Conservation (phyloP, 2,329 filamentous ascomycete species). For the Exophiala aquamarina region DNA sequence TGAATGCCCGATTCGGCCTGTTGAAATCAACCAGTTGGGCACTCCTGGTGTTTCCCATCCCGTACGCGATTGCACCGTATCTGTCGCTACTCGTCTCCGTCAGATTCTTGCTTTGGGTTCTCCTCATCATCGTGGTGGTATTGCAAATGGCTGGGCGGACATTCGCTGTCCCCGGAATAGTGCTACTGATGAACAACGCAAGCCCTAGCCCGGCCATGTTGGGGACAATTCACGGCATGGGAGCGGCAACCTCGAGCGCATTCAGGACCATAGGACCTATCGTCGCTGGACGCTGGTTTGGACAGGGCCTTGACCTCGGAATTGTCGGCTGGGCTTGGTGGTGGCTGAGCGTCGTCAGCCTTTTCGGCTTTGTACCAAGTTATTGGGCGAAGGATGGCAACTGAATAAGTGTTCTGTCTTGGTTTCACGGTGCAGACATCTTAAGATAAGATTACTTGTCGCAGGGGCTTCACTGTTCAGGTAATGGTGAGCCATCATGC, state of each 20-base stretch:
- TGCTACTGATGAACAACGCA: slow-evolving; percentile 61
- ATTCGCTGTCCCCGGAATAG: slow-evolving; percentile 62
- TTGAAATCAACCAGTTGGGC: slow-evolving; percentile 67
- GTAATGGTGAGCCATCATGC: no score
- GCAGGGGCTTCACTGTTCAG: no score
- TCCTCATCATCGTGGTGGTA: slow-evolving; percentile 63
- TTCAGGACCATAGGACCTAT: slow-evolving; percentile 60
- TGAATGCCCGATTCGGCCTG: slow-evolving; percentile 68
- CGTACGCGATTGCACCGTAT: slow-evolving; percentile 71
- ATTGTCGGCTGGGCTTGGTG: slow-evolving; percentile 60
- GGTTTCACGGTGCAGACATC: no score
- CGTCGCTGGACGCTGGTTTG: slow-evolving; percentile 56
- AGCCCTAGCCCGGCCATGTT: slow-evolving; percentile 60
- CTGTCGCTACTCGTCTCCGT: slow-evolving; percentile 66
- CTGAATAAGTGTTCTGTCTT: neutral
- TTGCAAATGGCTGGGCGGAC: slow-evolving; percentile 72
- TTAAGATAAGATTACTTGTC: no score
- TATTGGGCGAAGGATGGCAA: slow-evolving; percentile 63
- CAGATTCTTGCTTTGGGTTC: slow-evolving; percentile 59
- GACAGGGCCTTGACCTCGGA: slow-evolving; percentile 53
- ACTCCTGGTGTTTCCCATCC: slow-evolving; percentile 68
- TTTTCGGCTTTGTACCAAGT: slow-evolving; percentile 58
- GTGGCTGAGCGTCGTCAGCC: slow-evolving; percentile 54
- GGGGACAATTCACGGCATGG: slow-evolving; percentile 60
- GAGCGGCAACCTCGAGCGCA: slow-evolving; percentile 55